A percentile compares a stretch with the other conserved stretches of the same genome.
These are phyloP conservation scores for Filosporella fistucella DNA, from an alignment of 495 filamentous ascomycete species.

Conservation along the genomic window DNA sequence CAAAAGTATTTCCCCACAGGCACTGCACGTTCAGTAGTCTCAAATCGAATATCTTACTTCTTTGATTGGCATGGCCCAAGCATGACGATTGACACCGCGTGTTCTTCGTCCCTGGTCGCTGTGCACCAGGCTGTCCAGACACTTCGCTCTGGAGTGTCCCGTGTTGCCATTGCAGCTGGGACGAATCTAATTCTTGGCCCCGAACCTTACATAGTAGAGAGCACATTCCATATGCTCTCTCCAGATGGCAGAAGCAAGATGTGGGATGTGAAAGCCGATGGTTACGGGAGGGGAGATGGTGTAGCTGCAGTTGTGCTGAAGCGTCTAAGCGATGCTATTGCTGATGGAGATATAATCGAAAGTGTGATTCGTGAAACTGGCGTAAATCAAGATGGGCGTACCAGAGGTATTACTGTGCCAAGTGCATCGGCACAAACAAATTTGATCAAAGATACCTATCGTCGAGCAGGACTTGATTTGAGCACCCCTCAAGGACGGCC, in stretches of 20 bases:
- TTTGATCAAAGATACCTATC: slow-evolving; percentile 49
- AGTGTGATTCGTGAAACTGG: slow-evolving; percentile 56
- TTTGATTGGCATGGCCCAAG: slow-evolving; percentile 53
- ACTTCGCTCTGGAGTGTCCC: slow-evolving; percentile 53
- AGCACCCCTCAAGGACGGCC: slow-evolving; percentile 1
- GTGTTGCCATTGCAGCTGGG: slow-evolving; percentile 29
- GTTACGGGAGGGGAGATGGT: slow-evolving; percentile 66
- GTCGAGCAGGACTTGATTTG: slow-evolving; percentile 30
- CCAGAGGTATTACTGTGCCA: slow-evolving; percentile 56
- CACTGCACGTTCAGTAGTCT: slow-evolving; percentile 48
- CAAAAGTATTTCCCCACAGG: slow-evolving; percentile 31
- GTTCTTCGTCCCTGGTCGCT: slow-evolving; percentile 67
- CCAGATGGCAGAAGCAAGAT: slow-evolving; percentile 44
- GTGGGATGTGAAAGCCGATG: slow-evolving; percentile 58
- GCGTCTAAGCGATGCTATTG: slow-evolving; percentile 48
- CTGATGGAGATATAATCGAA: slow-evolving; percentile 53
- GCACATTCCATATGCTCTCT: slow-evolving; percentile 30
- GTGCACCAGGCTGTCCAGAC: slow-evolving; percentile 76
- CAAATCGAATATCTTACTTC: slow-evolving; percentile 60
- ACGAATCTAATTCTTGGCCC: slow-evolving; percentile 17
- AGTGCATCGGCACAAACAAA: slow-evolving; percentile 50
- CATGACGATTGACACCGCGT: slow-evolving; percentile 83
- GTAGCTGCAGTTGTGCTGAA: slow-evolving; percentile 57
- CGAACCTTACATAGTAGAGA: slow-evolving; percentile 24
- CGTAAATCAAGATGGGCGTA: slow-evolving; percentile 59